Conservation (phyloP, 2,329 filamentous ascomycete species). For the Monilinia fructicola region DNA sequence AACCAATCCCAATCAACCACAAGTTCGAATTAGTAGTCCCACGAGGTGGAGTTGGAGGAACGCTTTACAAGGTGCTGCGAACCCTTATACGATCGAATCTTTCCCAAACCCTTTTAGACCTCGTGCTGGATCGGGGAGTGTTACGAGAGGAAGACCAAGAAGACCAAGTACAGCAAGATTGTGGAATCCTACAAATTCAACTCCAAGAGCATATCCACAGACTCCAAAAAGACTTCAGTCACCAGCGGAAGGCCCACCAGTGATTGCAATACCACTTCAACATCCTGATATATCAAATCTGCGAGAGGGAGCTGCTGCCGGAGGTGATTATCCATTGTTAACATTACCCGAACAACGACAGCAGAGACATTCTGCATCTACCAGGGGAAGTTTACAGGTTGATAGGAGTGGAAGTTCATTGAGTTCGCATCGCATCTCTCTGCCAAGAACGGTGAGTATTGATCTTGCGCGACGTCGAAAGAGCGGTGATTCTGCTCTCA, state of each 20-base stretch:
- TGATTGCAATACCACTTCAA: constrained; percentile 37
- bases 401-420: constrained; percentile 45
- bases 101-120: constrained; percentile 35
- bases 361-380: constrained; percentile 49
- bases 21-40: constrained; percentile 49
- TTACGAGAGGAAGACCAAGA: constrained; percentile 29
- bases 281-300: constrained; percentile 37
- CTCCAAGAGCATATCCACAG: constrained; percentile 46
- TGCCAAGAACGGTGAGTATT: constrained; percentile 40
- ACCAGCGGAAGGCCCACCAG: constrained; percentile 26
- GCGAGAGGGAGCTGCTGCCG: constrained; percentile 33
- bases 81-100: not conserved
- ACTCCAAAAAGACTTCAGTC: constrained; percentile 27
- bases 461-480: constrained; percentile 35
- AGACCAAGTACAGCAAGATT: constrained; percentile 45
- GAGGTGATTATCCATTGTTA: constrained; percentile 50
- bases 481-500: constrained; percentile 34
- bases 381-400: constrained; percentile 47
- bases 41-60: constrained; percentile 40
- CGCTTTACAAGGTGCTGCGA: constrained; percentile 35
- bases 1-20: constrained; percentile 29
- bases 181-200: constrained; percentile 62
- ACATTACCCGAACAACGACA: constrained; percentile 57
- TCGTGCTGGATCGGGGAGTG: constrained; percentile 34
- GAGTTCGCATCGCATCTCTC: constrained; percentile 37